A percentile compares a stretch with the other conserved stretches of the same genome.
phyloP scores from a whole-genome alignment of 371 early-diverging fungal genomes.

The Apophysomyces variabilis region DNA sequence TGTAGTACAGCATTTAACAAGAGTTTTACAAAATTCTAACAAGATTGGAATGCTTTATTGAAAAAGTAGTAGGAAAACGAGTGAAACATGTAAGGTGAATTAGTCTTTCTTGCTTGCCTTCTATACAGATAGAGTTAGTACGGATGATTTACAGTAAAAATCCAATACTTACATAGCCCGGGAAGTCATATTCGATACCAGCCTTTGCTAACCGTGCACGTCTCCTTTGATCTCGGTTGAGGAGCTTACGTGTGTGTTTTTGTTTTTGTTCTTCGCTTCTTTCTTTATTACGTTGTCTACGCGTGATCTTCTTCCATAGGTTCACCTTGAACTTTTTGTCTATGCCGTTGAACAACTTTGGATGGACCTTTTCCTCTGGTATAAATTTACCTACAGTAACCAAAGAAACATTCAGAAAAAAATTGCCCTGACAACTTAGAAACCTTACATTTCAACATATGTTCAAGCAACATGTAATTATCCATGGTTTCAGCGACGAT shows the following conservation, averaged over 20 bases:
- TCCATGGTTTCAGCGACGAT: slow-evolving; percentile 96
- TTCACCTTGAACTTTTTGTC: slow-evolving; percentile 63
- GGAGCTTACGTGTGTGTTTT: slow-evolving; percentile 43
- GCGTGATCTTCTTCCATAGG: slow-evolving; percentile 59
- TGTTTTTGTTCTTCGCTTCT: slow-evolving; percentile 55
- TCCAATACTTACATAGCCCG: slow-evolving; percentile 55
- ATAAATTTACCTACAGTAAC: slow-evolving; percentile 53
- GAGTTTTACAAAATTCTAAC: neutral
- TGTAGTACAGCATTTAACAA: neutral
- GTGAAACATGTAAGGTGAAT: neutral
- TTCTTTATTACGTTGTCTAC: slow-evolving; percentile 61
- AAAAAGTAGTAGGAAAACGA: neutral
- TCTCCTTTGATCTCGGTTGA: slow-evolving; percentile 59
- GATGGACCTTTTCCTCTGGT: slow-evolving; percentile 71
- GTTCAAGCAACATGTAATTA: slow-evolving; percentile 89
- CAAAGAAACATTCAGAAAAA: neutral
- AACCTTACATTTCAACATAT: slow-evolving; percentile 78
- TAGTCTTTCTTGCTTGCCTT: slow-evolving; percentile 8
- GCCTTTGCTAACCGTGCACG: slow-evolving; percentile 59
- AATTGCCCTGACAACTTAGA: neutral
- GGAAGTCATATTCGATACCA: slow-evolving; percentile 86
- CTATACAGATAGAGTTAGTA: neutral
- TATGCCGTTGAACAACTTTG: slow-evolving; percentile 69
- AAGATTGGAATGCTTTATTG: neutral
- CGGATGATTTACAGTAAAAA: neutral